phyloP scores from a whole-genome alignment of 495 filamentous ascomycete genomes.

The Trypethelium eluteriae region DNA sequence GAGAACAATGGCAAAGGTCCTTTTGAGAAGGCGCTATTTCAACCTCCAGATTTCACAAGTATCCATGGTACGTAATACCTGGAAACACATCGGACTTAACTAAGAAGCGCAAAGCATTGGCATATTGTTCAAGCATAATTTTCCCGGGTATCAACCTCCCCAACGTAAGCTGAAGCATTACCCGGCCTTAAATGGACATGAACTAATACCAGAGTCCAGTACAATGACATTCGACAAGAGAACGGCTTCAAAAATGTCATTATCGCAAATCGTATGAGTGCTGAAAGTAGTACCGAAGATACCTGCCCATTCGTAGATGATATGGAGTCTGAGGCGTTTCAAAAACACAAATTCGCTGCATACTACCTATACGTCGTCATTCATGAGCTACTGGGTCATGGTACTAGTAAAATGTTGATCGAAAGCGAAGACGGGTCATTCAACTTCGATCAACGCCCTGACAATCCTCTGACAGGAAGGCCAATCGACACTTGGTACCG shows the following conservation, averaged over 20 bases:
- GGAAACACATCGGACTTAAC: background rate
- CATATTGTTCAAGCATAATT: slow-evolving; percentile 42
- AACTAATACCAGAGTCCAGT: slow-evolving; percentile 27
- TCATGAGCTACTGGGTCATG: slow-evolving; percentile 45
- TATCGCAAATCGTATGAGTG: slow-evolving; percentile 40
- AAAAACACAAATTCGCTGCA: slow-evolving; percentile 35
- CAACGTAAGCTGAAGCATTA: slow-evolving; percentile 31
- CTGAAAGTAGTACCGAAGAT: slow-evolving; percentile 33
- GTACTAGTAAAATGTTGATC: slow-evolving; percentile 34
- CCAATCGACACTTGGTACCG: slow-evolving; percentile 43
- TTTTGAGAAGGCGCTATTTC: slow-evolving; percentile 40
- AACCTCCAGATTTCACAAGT: slow-evolving; percentile 40
- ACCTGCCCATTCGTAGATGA: slow-evolving; percentile 36
- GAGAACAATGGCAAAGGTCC: slow-evolving; percentile 39
- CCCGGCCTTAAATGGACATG: background rate
- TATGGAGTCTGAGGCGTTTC: slow-evolving; percentile 35
- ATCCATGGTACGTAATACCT: slow-evolving; percentile 31
- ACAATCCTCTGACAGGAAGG: slow-evolving; percentile 39
- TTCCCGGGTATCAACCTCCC: slow-evolving; percentile 40
- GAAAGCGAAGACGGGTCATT: slow-evolving; percentile 32
- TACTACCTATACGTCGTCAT: slow-evolving; percentile 40
- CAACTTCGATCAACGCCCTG: slow-evolving; percentile 42
- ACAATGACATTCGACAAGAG: slow-evolving; percentile 43
- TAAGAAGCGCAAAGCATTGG: slow-evolving; percentile 21
- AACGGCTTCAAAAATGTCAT: slow-evolving; percentile 46